Percentiles rank a stretch among this genome's conserved stretches.
Conservation (phyloP, 2,329 filamentous ascomycete genomes). For the Aureobasidium musti region DNA sequence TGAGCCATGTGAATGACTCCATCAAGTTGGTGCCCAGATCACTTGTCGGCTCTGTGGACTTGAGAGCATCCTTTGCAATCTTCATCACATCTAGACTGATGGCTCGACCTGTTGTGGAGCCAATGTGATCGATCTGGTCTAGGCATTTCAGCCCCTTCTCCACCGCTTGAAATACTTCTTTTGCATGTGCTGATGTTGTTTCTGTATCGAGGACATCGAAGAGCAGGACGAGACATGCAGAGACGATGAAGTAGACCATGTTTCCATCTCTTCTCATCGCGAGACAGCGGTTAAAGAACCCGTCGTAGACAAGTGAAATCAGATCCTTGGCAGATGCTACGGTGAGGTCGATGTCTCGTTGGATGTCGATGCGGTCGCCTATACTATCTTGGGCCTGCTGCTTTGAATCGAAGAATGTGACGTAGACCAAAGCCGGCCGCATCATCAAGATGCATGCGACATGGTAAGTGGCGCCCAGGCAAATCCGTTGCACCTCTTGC, state of each 20-base stretch:
- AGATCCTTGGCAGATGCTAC: conserved; percentile 10
- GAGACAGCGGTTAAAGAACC: conserved; percentile 24
- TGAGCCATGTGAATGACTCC: conserved; percentile 25
- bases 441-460: conserved; percentile 13
- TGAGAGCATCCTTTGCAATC: conserved; percentile 28
- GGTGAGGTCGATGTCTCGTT: conserved; percentile 17
- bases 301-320: conserved; percentile 13
- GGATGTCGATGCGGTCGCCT: conserved; percentile 24
- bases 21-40: conserved; percentile 16
- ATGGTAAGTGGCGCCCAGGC: conserved; percentile 18
- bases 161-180: conserved; percentile 11
- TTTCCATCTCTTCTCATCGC: conserved; percentile 25
- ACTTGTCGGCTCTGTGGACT: conserved; percentile 1
- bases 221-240: conserved; percentile 21
- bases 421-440: conserved; percentile 25
- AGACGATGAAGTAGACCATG: conserved; percentile 26
- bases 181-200: conserved; percentile 24
- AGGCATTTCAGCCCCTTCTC: conserved; percentile 27
- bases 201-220: conserved; percentile 28
- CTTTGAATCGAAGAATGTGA: conserved; percentile 25
- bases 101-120: conserved; percentile 23
- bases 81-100: conserved; percentile 31
- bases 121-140: conserved; percentile 22
- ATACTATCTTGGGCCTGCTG: conserved; percentile 27
- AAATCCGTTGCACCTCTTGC: conserved; percentile 22